A percentile compares a stretch with the other conserved stretches of the same genome.
Conservation (phyloP, 257 asterid genomes). For the Salvia rosmarinus region DNA sequence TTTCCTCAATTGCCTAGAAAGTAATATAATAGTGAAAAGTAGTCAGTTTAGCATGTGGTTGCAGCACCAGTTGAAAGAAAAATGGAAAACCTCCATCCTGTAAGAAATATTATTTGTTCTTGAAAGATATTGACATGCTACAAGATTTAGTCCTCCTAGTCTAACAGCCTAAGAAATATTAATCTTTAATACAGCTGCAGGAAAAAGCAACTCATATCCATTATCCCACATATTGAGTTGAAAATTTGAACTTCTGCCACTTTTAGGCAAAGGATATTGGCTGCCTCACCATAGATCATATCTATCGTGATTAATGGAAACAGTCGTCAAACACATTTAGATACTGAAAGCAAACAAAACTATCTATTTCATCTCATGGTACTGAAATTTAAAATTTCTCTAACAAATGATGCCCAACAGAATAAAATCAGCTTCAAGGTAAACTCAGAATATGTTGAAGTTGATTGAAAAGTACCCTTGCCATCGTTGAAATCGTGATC, state of each 20-base stretch:
- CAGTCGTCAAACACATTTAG: not conserved
- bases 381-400: not conserved
- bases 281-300: not conserved
- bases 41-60: constrained; percentile 10
- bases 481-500: too few relatives aligned
- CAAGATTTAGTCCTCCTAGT: constrained; percentile 17
- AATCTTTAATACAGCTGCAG: constrained; percentile 82
- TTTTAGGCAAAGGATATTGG: constrained; percentile 1
- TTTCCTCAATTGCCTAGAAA: constrained; percentile 94
- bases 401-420: constrained; percentile 15
- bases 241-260: not conserved
- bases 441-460: constrained; percentile 14
- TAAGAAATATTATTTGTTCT: constrained; percentile 19
- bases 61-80: not conserved
- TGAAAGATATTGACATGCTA: constrained; percentile 18
- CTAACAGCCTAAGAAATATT: constrained; percentile 17
- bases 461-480: constrained; percentile 70
- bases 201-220: constrained; percentile 24
- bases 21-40: constrained; percentile 24
- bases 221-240: constrained; percentile 5
- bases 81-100: constrained; percentile 1
- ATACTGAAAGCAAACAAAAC: constrained; percentile 6
- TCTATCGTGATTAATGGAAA: constrained; percentile 5
- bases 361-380: constrained; percentile 11
- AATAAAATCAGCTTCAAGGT: constrained; percentile 20